Conservation (phyloP, 2,329 filamentous ascomycete genomes). For the Epichloe hybrida region DNA sequence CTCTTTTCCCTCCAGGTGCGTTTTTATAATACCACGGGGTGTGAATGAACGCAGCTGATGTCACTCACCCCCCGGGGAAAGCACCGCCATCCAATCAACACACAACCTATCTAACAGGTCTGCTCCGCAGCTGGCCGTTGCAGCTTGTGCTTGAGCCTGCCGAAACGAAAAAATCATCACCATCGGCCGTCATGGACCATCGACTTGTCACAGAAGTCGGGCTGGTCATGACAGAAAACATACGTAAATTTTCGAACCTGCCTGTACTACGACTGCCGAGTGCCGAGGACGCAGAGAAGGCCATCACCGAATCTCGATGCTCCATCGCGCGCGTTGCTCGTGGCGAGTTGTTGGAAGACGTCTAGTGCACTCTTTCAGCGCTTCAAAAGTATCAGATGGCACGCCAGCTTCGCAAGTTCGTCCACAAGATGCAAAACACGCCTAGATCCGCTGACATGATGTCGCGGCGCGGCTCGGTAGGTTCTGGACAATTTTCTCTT, state of each 20-base stretch:
- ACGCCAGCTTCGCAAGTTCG: slow-evolving; percentile 14
- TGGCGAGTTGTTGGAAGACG: slow-evolving; percentile 16
- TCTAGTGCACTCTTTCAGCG: slow-evolving; percentile 13
- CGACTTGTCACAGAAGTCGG: slow-evolving; percentile 6
- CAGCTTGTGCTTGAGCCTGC: slow-evolving; percentile 5
- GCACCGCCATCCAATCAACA: slow-evolving; percentile 5
- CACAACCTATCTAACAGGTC: slow-evolving; percentile 6
- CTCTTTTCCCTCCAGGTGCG: slow-evolving; percentile 1
- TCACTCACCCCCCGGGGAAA: background rate
- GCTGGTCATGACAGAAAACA: slow-evolving; percentile 7
- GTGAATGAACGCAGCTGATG: background rate
- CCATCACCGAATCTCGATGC: background rate
- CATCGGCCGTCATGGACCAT: background rate
- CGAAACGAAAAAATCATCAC: background rate
- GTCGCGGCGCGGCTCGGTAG: slow-evolving; percentile 10
- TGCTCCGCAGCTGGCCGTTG: slow-evolving; percentile 7
- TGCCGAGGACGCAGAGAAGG: background rate
- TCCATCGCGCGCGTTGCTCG: slow-evolving; percentile 4
- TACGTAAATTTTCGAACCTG: slow-evolving; percentile 3
- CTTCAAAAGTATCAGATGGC: slow-evolving; percentile 12
- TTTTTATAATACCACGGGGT: background rate
- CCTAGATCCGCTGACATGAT: background rate
- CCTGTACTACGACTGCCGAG: slow-evolving; percentile 9
- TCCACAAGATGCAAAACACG: slow-evolving; percentile 11
- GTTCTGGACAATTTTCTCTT: slow-evolving; percentile 10